Percentiles rank a stretch among this genome's conserved stretches.
phyloP scores from a whole-genome alignment of 306 rosid genomes.

The Quercus dentata region DNA sequence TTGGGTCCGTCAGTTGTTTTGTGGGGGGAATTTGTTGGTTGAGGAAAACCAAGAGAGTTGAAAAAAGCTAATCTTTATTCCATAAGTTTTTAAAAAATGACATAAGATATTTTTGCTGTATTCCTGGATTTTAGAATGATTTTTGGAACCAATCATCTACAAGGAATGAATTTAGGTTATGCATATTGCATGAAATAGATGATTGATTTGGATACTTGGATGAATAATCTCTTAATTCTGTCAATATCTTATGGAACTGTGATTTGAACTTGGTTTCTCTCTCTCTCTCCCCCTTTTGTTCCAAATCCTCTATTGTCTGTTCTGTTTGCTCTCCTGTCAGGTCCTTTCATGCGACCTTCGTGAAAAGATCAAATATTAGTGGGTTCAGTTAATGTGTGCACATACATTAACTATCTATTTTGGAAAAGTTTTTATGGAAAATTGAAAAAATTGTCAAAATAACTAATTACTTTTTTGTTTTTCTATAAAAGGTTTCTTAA shows the following conservation, averaged over 20 bases:
- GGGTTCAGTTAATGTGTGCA: too few species aligned
- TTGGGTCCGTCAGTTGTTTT: too few species aligned
- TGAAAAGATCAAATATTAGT: neutral
- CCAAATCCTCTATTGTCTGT: neutral
- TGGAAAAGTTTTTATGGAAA: too few species aligned
- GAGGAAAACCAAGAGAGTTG: too few species aligned
- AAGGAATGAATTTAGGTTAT: neutral
- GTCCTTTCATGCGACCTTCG: neutral
- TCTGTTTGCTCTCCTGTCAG: neutral
- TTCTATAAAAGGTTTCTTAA: too few species aligned
- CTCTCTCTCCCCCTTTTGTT: neutral
- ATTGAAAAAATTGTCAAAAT: too few species aligned
- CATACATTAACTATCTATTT: too few species aligned
- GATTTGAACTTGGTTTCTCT: neutral
- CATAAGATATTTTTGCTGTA: neutral
- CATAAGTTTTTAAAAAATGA: neutral
- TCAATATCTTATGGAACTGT: constrained; percentile 8
- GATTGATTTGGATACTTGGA: neutral
- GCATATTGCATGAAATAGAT: neutral
- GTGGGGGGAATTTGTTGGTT: too few species aligned
- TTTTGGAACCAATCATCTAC: neutral
- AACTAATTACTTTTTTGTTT: too few species aligned
- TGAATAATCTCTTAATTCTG: neutral
- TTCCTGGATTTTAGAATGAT: neutral
- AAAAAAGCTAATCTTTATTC: too few species aligned